A percentile compares a stretch with the other conserved stretches of the same genome.
phyloP scores from a whole-genome alignment of 148 eudicot species.

The Amaranthus hypochondriacus region DNA sequence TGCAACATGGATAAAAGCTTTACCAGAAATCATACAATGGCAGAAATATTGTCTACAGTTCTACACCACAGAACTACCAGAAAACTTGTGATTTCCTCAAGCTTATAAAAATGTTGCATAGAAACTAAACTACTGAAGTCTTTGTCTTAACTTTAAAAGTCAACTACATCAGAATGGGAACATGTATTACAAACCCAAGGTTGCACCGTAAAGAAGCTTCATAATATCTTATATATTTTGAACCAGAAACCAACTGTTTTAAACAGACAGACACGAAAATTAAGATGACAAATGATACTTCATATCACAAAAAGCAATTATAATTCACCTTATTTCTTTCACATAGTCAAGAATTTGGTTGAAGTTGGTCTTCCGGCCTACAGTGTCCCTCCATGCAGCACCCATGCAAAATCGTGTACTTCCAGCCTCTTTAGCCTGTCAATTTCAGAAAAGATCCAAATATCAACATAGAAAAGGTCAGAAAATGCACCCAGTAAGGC shows the following conservation, averaged over 20 bases:
- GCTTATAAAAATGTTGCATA: neutral
- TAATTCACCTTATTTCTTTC: slow-evolving; percentile 83
- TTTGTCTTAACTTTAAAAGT: no score
- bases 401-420: slow-evolving; percentile 99
- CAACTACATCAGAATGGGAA: no score
- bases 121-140: no score
- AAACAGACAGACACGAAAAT: no score
- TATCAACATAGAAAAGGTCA: neutral
- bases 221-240: no score
- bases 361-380: slow-evolving; percentile 96
- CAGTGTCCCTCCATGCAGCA: slow-evolving; percentile 99
- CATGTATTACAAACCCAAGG: no score
- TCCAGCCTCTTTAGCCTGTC: slow-evolving; percentile 97
- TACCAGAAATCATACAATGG: neutral
- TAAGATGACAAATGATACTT: neutral
- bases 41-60: neutral
- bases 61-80: neutral
- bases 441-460: slow-evolving; percentile 6
- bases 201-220: no score
- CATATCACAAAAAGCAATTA: neutral
- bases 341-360: slow-evolving; percentile 94
- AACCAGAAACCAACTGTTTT: no score
- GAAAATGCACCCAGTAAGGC: neutral
- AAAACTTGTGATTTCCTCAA: neutral
- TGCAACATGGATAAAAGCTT: neutral